phyloP scores from a whole-genome alignment of 192 early-diverging fungal genomes.

The Neocallimastix lanati region DNA sequence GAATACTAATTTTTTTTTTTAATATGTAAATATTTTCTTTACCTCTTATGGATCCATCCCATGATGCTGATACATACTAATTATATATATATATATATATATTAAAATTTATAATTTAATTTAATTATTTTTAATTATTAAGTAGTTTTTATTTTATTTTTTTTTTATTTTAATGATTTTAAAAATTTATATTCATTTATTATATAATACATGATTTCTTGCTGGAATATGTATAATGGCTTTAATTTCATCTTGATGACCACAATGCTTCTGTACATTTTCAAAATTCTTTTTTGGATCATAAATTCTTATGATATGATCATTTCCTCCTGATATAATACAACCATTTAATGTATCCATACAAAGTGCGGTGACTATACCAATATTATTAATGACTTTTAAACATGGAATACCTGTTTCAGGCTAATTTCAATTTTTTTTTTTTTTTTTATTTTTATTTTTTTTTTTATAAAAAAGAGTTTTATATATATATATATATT shows the following conservation, averaged over 20 bases:
- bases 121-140: no score
- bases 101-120: no score
- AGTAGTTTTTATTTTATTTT: no score
- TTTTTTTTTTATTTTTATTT: no score
- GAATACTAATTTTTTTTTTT: no score
- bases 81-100: no score
- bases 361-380: conserved; percentile 29
- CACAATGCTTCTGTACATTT: conserved; percentile 33
- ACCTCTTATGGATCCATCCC: conserved; percentile 29
- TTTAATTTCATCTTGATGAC: conserved; percentile 33
- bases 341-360: conserved; percentile 28
- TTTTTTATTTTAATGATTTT: no score
- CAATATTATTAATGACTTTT: conserved; percentile 34
- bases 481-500: no score
- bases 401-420: conserved; percentile 28
- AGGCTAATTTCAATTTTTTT: conserved; percentile 10
- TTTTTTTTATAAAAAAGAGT: no score
- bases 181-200: no score
- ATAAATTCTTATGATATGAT: conserved; percentile 32
- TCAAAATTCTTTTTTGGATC: conserved; percentile 32
- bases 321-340: conserved; percentile 30
- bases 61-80: conserved; percentile 33
- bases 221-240: conserved; percentile 28
- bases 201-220: conserved; percentile 18
- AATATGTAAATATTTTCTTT: not conserved